These are phyloP conservation scores for Cicer pinnatifidum DNA, from an alignment of 306 rosid species.

Conservation along the genomic window DNA sequence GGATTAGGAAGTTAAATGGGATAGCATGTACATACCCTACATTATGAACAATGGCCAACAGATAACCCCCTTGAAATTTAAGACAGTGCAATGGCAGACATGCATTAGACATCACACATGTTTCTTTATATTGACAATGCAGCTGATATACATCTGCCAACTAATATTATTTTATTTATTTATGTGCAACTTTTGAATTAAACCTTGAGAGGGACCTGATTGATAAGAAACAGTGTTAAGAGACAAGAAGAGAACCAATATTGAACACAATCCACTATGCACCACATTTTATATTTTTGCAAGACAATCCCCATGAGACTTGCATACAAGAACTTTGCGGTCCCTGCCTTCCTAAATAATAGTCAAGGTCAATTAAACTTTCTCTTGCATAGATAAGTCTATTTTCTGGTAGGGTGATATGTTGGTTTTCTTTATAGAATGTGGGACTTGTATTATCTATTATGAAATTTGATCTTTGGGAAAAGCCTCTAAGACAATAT, in stretches of 20 bases:
- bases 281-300: background rate
- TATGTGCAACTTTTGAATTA: background rate
- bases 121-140: background rate
- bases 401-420: slow-evolving; percentile 18
- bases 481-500: slow-evolving; percentile 45
- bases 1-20: slow-evolving; percentile 11
- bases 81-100: slow-evolving; percentile 13
- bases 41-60: slow-evolving; percentile 35
- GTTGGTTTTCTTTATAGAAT: slow-evolving; percentile 9
- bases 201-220: background rate
- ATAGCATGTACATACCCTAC: slow-evolving; percentile 1
- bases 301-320: background rate
- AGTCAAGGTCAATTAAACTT: slow-evolving; percentile 1
- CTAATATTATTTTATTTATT: background rate
- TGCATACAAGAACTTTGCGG: slow-evolving; percentile 4
- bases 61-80: slow-evolving; percentile 11
- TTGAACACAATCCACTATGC: background rate
- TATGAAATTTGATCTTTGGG: background rate
- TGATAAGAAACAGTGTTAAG: background rate
- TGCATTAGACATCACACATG: slow-evolving; percentile 39
- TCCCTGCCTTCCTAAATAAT: background rate
- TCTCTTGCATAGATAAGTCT: background rate
- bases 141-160: background rate
- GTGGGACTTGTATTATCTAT: slow-evolving; percentile 13
- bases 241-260: background rate